phyloP scores from a whole-genome alignment of 306 rosid genomes.

The Vigna radiata region DNA sequence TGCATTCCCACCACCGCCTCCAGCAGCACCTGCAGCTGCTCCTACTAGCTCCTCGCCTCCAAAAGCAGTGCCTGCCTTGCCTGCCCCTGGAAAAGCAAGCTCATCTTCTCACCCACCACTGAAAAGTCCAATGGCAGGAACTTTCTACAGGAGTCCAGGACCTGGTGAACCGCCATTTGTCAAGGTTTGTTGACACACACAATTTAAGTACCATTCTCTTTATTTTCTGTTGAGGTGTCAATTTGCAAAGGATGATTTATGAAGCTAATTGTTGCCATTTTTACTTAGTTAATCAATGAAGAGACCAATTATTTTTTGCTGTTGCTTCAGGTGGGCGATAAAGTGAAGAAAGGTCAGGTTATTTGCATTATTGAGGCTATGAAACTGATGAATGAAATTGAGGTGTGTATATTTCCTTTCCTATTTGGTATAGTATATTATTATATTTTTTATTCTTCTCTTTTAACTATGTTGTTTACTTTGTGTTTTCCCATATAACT shows the following conservation, averaged over 20 bases:
- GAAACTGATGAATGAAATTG: conserved; percentile 98
- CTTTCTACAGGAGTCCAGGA: conserved; percentile 74
- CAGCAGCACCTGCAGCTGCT: conserved; percentile 47
- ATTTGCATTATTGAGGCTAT: conserved; percentile 94
- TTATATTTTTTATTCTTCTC: background rate
- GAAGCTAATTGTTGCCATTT: background rate
- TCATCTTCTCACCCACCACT: conserved; percentile 70
- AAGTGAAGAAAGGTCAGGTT: conserved; percentile 91
- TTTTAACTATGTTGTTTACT: background rate
- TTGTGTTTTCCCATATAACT: conserved; percentile 1
- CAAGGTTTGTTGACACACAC: conserved; percentile 55
- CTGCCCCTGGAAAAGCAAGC: conserved; percentile 61
- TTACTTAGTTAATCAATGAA: background rate
- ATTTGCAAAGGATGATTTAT: conserved; percentile 3
- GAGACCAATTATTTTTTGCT: conserved; percentile 31
- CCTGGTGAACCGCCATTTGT: conserved; percentile 94
- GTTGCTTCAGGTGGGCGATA: conserved; percentile 84
- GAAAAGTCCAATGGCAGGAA: conserved; percentile 97
- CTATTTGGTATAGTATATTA: background rate
- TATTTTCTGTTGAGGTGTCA: conserved; percentile 13
- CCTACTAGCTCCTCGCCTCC: conserved; percentile 55
- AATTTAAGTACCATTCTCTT: conserved; percentile 22
- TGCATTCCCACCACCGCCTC: conserved; percentile 20
- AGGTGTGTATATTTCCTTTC: conserved; percentile 52
- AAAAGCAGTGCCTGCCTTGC: conserved; percentile 59